phyloP scores from a whole-genome alignment of 495 filamentous ascomycete species.

The Aspergillus cavernicola region DNA sequence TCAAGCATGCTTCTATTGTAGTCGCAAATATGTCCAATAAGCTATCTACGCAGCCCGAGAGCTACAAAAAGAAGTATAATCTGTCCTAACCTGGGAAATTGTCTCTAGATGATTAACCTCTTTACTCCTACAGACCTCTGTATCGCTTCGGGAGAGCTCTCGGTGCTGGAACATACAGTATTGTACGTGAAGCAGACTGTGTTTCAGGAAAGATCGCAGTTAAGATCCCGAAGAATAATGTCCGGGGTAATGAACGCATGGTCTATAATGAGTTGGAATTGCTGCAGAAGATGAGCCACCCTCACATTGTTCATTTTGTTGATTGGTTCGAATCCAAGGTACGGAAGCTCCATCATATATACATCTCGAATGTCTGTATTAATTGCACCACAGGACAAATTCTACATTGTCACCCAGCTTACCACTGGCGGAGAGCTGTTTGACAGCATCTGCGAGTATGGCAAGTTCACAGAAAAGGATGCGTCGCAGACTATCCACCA shows the following conservation, averaged over 20 bases:
- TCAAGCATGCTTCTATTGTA: constrained; percentile 30
- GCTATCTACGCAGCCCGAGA: constrained; percentile 94
- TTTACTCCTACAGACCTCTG: constrained; percentile 54
- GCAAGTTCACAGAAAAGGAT: constrained; percentile 99
- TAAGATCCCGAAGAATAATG: constrained; percentile 99
- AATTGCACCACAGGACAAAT: constrained; percentile 76
- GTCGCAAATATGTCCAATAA: constrained; percentile 94
- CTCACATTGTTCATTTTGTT: constrained; percentile 94
- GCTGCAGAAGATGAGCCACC: constrained; percentile 84
- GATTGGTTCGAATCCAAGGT: constrained; percentile 98
- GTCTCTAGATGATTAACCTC: constrained; percentile 9
- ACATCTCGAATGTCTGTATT: too few relatives aligned
- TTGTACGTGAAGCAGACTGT: constrained; percentile 87
- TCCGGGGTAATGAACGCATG: constrained; percentile 97
- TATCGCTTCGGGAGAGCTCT: constrained; percentile 92
- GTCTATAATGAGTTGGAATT: constrained; percentile 95
- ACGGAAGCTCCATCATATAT: too few relatives aligned
- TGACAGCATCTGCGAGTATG: constrained; percentile 96
- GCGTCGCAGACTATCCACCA: constrained; percentile 94
- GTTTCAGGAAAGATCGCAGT: constrained; percentile 84
- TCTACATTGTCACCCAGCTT: constrained; percentile 98
- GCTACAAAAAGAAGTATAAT: constrained; percentile 93
- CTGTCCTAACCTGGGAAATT: background rate
- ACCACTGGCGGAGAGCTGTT: constrained; percentile 97
- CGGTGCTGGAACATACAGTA: constrained; percentile 96